Evolutionary conservation across 768 basidiomycete species (phyloP).

Genomic region (Grammothele lineata): DNA sequence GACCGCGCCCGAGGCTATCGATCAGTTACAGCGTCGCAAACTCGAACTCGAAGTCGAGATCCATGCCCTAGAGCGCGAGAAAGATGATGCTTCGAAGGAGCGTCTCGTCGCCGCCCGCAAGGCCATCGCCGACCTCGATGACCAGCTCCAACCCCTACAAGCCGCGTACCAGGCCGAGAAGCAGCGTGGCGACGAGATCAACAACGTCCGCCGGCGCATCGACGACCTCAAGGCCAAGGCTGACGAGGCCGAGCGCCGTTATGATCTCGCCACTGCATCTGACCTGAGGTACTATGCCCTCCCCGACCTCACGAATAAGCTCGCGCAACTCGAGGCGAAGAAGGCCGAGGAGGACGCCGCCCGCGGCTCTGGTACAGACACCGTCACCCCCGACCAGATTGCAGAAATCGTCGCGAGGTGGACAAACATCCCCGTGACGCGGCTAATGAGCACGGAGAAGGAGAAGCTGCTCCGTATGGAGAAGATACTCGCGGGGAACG

Average conservation of each 20-base stretch:
- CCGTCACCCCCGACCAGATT: slow-evolving; percentile 85
- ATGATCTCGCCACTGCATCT: slow-evolving; percentile 72
- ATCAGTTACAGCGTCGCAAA: slow-evolving; percentile 83
- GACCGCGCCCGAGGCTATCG: slow-evolving; percentile 91
- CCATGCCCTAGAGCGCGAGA: slow-evolving; percentile 90
- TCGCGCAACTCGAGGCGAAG: slow-evolving; percentile 67
- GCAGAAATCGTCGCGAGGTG: slow-evolving; percentile 92
- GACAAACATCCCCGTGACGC: slow-evolving; percentile 89
- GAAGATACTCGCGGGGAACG: slow-evolving; percentile 66
- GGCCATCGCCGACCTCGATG: slow-evolving; percentile 78
- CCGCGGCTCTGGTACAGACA: slow-evolving; percentile 50
- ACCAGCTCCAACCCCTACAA: slow-evolving; percentile 76
- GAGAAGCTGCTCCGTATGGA: slow-evolving; percentile 89
- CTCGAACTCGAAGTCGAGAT: slow-evolving; percentile 93
- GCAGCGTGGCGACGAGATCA: slow-evolving; percentile 74
- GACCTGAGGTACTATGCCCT: slow-evolving; percentile 91
- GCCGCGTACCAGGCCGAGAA: slow-evolving; percentile 89
- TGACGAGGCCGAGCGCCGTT: slow-evolving; percentile 88
- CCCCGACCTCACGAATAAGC: slow-evolving; percentile 75
- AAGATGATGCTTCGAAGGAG: slow-evolving; percentile 84
- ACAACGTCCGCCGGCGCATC: slow-evolving; percentile 69
- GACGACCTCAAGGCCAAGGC: slow-evolving; percentile 91
- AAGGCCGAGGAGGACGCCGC: slow-evolving; percentile 69
- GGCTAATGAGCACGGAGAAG: slow-evolving; percentile 83
- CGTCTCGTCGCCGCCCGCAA: slow-evolving; percentile 71